Base-by-base conservation (phyloP, 768 basidiomycete species). In the Mycena latifolia region DNA sequence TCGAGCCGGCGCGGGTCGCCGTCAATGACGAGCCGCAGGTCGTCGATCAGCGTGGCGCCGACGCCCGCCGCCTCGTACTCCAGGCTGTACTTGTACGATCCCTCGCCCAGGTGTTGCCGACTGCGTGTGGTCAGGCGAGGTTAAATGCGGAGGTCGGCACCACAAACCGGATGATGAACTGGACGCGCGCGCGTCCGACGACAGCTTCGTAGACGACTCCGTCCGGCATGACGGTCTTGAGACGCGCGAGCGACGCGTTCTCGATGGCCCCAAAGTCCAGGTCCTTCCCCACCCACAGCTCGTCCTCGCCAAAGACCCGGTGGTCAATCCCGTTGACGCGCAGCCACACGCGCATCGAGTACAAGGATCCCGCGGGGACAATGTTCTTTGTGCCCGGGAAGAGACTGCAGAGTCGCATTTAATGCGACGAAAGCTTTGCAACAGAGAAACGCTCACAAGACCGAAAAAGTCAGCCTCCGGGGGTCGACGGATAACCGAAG, bases 11-110 rank as follows among this genome's bases (percentile, higher is more conserved):
- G 79, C 18, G 88, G 88, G 53, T 89, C 85, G 41, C 83, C 85
- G 48, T 87, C 86, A 25, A 90, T 74, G 24, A 79, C 78, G 48
- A 92, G 73, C n/a, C 77, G 77, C 65, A 84, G 77, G 63, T 89
- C 82, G 18, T 87, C 85, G 60, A 91, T 82, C 14, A 91, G 74
- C 24, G 77, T 78, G 37, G 77, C 81, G 15, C 89, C 89, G 0
- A 87, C 86, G 0, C 90, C 90, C 52, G 83, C 84, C 5, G 88
- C 87, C 55, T 89, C 89, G 69, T 92, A 91, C 22, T 89, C 89
- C 69, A 91, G 73, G 7, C 87, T 84, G 66, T 89, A 85, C 41
- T 80, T 80, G 65, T 87, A 90, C 33, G 84, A 48, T 14, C 78
- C 79, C 2, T 80, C 81, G 41, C 78, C 77, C 24, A 86, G 60